These are phyloP conservation scores for Lagerstroemia speciosa DNA, from an alignment of 345 rosid genomes.

Conservation along the genomic window DNA sequence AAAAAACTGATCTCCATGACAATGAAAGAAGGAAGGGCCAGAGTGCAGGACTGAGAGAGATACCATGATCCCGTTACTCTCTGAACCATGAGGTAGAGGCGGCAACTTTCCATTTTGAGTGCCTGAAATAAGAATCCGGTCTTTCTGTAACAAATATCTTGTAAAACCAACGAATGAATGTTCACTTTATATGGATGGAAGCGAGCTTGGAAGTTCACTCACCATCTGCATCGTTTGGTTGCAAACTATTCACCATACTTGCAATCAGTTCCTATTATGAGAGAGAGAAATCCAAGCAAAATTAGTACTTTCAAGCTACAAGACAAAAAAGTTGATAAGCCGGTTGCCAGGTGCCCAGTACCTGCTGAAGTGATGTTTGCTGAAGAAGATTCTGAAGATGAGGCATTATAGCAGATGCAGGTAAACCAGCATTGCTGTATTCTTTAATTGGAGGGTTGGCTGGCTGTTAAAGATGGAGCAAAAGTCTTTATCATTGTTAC, in stretches of 20 bases:
- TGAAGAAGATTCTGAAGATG: conserved; percentile 85
- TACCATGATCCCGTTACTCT: conserved; percentile 69
- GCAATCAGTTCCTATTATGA: conserved; percentile 63
- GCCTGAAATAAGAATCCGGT: conserved; percentile 29
- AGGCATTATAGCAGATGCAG: conserved; percentile 44
- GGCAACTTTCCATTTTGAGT: conserved; percentile 84
- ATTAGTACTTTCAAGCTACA: background rate
- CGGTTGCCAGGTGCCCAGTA: conserved; percentile 5
- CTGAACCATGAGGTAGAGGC: conserved; percentile 51
- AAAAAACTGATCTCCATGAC: background rate
- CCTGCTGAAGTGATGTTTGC: conserved; percentile 91
- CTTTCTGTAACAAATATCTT: background rate
- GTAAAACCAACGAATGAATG: background rate
- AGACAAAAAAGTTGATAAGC: background rate
- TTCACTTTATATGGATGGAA: conserved; percentile 4
- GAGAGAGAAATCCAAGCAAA: conserved; percentile 11
- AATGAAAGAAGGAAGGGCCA: background rate
- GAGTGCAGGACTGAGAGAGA: background rate
- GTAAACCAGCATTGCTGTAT: conserved; percentile 24
- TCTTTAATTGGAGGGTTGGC: conserved; percentile 49
- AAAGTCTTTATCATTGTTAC: background rate
- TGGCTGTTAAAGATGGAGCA: conserved; percentile 39
- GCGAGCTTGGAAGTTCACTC: conserved; percentile 18
- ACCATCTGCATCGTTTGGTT: conserved; percentile 70
- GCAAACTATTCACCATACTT: conserved; percentile 59